phyloP scores from a whole-genome alignment of 1,139 yeast species.

The Debaryomycetaceae sp. region DNA sequence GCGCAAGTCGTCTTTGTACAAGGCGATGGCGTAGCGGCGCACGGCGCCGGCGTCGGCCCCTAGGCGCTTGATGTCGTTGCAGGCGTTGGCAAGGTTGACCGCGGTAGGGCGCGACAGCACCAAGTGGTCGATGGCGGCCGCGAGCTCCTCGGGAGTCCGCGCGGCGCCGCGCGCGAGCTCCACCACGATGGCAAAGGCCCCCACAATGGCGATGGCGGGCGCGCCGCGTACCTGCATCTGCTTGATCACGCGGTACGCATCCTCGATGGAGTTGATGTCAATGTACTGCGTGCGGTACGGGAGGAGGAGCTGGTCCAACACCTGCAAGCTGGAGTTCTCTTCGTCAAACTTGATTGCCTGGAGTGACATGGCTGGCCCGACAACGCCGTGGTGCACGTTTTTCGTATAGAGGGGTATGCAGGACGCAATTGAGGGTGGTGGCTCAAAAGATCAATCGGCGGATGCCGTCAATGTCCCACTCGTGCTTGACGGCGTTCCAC shows the following conservation, averaged over 20 bases:
- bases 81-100: constrained; percentile 81
- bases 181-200: constrained; percentile 76
- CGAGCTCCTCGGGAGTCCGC: constrained; percentile 25
- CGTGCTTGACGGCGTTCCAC: constrained; percentile 52
- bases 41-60: constrained; percentile 27
- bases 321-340: constrained; percentile 41
- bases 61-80: constrained; percentile 50
- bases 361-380: constrained; percentile 23
- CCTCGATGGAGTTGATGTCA: constrained; percentile 53
- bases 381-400: too few relatives aligned
- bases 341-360: constrained; percentile 71
- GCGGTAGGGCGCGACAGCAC: constrained; percentile 91
- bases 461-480: constrained; percentile 75
- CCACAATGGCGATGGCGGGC: constrained; percentile 96
- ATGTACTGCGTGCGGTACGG: constrained; percentile 78
- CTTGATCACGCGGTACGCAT: constrained; percentile 78
- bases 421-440: constrained; percentile 5
- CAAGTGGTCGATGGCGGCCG: constrained; percentile 55
- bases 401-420: too few relatives aligned
- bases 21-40: constrained; percentile 47
- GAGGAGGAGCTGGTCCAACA: constrained; percentile 75
- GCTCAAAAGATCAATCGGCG: constrained; percentile 58
- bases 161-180: constrained; percentile 15
- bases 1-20: constrained; percentile 70
- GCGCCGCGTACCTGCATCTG: constrained; percentile 97